These are phyloP conservation scores for Parietichytrium sp. DNA, from an alignment of 108 stramenopile genomes.

Conservation along the genomic window DNA sequence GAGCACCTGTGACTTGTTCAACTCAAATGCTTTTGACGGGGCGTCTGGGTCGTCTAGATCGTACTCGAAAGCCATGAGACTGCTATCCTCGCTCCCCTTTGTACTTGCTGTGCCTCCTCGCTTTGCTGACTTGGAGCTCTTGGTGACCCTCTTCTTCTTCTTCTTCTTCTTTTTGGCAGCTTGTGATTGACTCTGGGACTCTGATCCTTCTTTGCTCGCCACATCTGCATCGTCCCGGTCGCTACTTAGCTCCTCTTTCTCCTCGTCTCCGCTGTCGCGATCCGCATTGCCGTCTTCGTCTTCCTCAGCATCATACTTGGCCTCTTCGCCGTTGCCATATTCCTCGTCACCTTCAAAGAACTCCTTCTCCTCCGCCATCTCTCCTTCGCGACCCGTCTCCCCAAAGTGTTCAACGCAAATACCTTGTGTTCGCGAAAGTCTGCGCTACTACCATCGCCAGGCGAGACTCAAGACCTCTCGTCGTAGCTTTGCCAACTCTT, in stretches of 20 bases:
- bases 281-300: not conserved
- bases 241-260: not conserved
- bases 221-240: not conserved
- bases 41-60: not conserved
- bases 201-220: not conserved
- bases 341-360: not conserved
- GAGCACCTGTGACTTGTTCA: not conserved
- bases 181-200: not conserved
- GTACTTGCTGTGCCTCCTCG: not conserved
- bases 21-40: not conserved
- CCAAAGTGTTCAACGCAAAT: too few relatives aligned
- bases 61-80: not conserved
- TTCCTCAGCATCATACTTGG: not conserved
- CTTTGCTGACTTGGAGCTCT: not conserved
- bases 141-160: constrained; percentile 24
- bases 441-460: too few relatives aligned
- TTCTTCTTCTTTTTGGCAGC: not conserved
- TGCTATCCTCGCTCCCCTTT: not conserved
- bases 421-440: too few relatives aligned
- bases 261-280: not conserved
- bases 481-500: too few relatives aligned
- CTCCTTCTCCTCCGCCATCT: too few relatives aligned
- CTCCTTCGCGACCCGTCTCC: too few relatives aligned
- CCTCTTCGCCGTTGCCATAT: not conserved
- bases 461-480: too few relatives aligned